Evolutionary conservation across 2,329 filamentous ascomycete species (phyloP).

Genomic region (Monilinia polystroma): DNA sequence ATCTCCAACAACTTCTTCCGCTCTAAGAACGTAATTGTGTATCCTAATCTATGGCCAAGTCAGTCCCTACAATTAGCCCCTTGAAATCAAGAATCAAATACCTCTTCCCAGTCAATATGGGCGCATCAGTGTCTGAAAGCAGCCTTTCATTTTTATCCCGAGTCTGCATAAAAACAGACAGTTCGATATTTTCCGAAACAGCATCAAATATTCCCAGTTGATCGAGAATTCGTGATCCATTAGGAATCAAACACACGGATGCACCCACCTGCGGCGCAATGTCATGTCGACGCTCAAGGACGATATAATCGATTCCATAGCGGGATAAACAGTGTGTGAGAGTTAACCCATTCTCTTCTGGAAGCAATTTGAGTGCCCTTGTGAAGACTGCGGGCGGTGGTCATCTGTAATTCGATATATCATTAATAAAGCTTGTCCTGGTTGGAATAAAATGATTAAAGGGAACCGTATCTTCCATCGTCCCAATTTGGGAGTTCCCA

Average conservation of each 20-base stretch:
- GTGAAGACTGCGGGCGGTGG: constrained; percentile 18
- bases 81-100: constrained; percentile 2
- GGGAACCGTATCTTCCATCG: background rate
- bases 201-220: constrained; percentile 47
- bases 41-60: constrained; percentile 28
- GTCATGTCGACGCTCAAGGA: constrained; percentile 31
- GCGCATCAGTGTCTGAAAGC: constrained; percentile 24
- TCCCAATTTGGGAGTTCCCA: constrained; percentile 19
- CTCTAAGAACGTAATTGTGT: constrained; percentile 27
- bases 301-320: constrained; percentile 31
- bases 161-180: constrained; percentile 21
- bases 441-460: background rate
- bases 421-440: background rate
- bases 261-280: constrained; percentile 32
- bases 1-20: constrained; percentile 28
- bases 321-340: constrained; percentile 31
- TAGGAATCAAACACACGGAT: constrained; percentile 39
- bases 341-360: constrained; percentile 26
- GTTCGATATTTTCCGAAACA: constrained; percentile 26
- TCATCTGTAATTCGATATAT: background rate
- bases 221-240: constrained; percentile 49
- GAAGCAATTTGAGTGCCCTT: constrained; percentile 8
- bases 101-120: constrained; percentile 29
- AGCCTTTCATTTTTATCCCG: constrained; percentile 26
- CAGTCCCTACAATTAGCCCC: background rate